A percentile compares a stretch with the other conserved stretches of the same genome.
Conservation (phyloP, 1,284 basidiomycete genomes). For the Pseudozyma thailandica region DNA sequence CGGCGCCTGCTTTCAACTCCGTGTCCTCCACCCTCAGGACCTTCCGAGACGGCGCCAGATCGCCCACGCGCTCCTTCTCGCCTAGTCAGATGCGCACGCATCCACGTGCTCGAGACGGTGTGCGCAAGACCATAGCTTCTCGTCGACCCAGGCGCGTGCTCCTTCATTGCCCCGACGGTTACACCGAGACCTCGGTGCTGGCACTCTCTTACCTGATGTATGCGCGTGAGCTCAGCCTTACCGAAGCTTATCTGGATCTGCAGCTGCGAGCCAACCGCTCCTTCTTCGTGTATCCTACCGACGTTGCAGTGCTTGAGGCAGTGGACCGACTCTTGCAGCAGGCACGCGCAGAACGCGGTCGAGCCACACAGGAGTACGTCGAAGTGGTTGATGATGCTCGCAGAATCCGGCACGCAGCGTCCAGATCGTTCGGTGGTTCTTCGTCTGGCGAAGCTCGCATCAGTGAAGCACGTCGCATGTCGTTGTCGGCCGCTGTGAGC, state of each 20-base stretch:
- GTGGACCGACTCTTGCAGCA: conserved; percentile 75
- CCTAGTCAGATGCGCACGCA: conserved; percentile 21
- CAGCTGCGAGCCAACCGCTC: conserved; percentile 74
- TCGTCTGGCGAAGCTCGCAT: conserved; percentile 6
- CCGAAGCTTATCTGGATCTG: conserved; percentile 83
- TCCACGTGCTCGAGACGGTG: conserved; percentile 8
- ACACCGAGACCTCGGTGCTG: conserved; percentile 87
- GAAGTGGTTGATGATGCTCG: conserved; percentile 10
- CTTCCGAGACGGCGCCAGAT: conserved; percentile 26
- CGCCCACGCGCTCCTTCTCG: conserved; percentile 35
- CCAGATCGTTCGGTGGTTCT: conserved; percentile 33
- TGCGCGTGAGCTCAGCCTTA: conserved; percentile 75
- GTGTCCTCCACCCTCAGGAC: conserved; percentile 25
- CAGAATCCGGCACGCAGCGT: conserved; percentile 16
- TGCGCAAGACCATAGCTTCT: not conserved
- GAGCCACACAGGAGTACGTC: conserved; percentile 9
- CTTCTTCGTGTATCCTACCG: conserved; percentile 93
- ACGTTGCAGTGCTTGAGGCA: conserved; percentile 79
- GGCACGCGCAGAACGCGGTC: conserved; percentile 13
- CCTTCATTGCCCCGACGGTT: conserved; percentile 68
- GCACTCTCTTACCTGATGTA: conserved; percentile 91
- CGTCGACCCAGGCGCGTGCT: conserved; percentile 49
- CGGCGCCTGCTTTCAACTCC: conserved; percentile 15
- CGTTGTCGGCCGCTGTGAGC: conserved; percentile 12
- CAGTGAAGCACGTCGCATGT: conserved; percentile 20